A percentile compares a stretch with the other conserved stretches of the same genome.
These are phyloP conservation scores for Penicillium soppii DNA, from an alignment of 495 filamentous ascomycete species.

Conservation along the genomic window DNA sequence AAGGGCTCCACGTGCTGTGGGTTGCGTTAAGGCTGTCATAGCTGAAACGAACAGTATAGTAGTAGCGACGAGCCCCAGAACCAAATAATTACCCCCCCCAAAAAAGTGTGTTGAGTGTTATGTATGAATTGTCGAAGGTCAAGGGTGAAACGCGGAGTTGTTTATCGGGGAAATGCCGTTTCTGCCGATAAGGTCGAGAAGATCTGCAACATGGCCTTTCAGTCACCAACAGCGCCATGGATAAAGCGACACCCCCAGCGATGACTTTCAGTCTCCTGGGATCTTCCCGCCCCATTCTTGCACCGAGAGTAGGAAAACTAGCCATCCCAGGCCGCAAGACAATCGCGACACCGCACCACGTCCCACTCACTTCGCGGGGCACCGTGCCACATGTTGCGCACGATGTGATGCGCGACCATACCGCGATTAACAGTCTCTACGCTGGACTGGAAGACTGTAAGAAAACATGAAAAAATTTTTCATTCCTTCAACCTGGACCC, in stretches of 20 bases:
- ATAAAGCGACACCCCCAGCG: constrained; percentile 17
- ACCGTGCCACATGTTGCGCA: constrained; percentile 83
- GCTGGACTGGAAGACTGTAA: constrained; percentile 91
- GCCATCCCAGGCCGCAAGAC: constrained; percentile 55
- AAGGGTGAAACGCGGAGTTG: background rate
- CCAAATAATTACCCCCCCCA: no score
- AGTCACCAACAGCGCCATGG: constrained; percentile 29
- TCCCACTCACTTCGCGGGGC: constrained; percentile 78
- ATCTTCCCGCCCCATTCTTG: constrained; percentile 27
- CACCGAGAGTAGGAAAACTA: constrained; percentile 63
- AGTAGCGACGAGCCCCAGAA: no score
- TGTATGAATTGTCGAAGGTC: no score
- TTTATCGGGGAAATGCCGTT: constrained; percentile 16
- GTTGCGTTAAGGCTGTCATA: constrained; percentile 18
- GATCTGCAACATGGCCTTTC: constrained; percentile 13
- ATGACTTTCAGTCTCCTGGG: constrained; percentile 34
- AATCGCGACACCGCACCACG: constrained; percentile 77
- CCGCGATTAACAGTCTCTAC: constrained; percentile 67
- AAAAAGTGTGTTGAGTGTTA: no score
- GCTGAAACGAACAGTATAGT: background rate
- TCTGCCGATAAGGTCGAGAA: constrained; percentile 24
- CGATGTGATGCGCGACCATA: constrained; percentile 70
- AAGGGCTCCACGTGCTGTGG: constrained; percentile 63
- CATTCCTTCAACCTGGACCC: background rate
- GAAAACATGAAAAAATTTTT: constrained; percentile 19